Evolutionary conservation across 257 asterid genomes (phyloP).

Genomic region (Orobanche coerulescens): DNA sequence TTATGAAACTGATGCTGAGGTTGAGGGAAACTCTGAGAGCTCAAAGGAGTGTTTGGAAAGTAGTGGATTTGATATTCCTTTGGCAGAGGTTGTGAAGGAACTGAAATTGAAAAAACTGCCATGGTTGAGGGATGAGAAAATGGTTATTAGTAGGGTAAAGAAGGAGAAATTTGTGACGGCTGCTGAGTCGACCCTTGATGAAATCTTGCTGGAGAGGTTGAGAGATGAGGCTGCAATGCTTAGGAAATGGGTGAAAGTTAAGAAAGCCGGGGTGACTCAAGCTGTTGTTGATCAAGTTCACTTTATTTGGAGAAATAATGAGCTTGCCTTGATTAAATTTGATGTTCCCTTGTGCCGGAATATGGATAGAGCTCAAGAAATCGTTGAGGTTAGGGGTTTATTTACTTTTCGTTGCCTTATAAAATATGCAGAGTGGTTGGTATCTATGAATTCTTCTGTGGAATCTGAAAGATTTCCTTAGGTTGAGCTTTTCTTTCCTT

Average conservation of each 20-base stretch:
- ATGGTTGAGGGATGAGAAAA: constrained; percentile 63
- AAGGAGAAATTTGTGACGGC: constrained; percentile 38
- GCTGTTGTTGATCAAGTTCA: constrained; percentile 63
- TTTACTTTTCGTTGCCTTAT: constrained; percentile 15
- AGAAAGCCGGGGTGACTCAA: constrained; percentile 82
- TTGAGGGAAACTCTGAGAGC: constrained; percentile 21
- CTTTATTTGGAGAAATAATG: constrained; percentile 53
- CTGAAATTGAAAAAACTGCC: constrained; percentile 47
- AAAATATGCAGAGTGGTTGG: background rate
- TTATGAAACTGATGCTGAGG: constrained; percentile 18
- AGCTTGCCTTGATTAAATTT: constrained; percentile 88
- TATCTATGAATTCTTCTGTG: background rate
- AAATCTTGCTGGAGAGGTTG: constrained; percentile 54
- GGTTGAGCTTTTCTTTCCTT: background rate
- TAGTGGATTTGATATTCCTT: constrained; percentile 29
- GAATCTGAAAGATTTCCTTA: background rate
- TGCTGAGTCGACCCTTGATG: constrained; percentile 59
- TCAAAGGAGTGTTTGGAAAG: constrained; percentile 21
- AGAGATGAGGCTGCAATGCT: constrained; percentile 58
- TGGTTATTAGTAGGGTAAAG: constrained; percentile 33
- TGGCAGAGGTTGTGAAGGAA: constrained; percentile 28
- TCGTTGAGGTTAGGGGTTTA: constrained; percentile 55
- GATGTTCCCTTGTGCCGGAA: constrained; percentile 71
- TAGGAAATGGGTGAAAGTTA: constrained; percentile 80
- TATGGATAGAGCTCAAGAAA: constrained; percentile 81